Percentiles rank a stretch among this genome's conserved stretches.
These are phyloP conservation scores for Boletus patriciae DNA, from an alignment of 768 basidiomycete species.

Conservation along the genomic window DNA sequence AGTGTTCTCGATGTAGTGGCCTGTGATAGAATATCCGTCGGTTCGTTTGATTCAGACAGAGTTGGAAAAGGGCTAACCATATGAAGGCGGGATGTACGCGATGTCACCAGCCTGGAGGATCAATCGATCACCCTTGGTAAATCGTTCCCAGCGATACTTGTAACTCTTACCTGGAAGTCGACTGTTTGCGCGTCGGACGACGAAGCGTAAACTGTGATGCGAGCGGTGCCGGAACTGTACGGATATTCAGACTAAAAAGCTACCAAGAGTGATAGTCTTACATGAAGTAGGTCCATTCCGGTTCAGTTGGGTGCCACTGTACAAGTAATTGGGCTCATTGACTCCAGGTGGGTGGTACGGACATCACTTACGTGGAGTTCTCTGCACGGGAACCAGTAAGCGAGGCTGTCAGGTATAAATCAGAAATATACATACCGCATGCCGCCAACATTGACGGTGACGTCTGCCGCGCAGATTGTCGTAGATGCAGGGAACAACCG, in stretches of 20 bases:
- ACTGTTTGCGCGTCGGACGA: constrained; percentile 41
- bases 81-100: constrained; percentile 28
- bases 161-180: constrained; percentile 41
- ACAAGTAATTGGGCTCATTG: background rate
- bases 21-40: constrained; percentile 27
- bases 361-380: constrained; percentile 45
- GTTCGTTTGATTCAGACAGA: background rate
- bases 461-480: constrained; percentile 57
- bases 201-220: constrained; percentile 45
- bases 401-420: background rate
- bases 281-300: constrained; percentile 49
- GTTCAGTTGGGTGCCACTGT: constrained; percentile 54
- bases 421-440: constrained; percentile 44
- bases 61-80: constrained; percentile 9
- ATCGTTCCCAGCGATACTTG: background rate
- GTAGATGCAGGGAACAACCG: constrained; percentile 51
- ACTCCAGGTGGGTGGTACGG: background rate
- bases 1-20: constrained; percentile 69
- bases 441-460: constrained; percentile 58
- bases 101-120: constrained; percentile 34
- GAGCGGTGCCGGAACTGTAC: constrained; percentile 39
- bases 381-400: constrained; percentile 20
- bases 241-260: background rate
- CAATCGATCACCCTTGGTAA: constrained; percentile 13
- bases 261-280: constrained; percentile 12